Evolutionary conservation across 2,329 filamentous ascomycete species (phyloP).

Genomic region (Stachybotrys chlorohalonatus): DNA sequence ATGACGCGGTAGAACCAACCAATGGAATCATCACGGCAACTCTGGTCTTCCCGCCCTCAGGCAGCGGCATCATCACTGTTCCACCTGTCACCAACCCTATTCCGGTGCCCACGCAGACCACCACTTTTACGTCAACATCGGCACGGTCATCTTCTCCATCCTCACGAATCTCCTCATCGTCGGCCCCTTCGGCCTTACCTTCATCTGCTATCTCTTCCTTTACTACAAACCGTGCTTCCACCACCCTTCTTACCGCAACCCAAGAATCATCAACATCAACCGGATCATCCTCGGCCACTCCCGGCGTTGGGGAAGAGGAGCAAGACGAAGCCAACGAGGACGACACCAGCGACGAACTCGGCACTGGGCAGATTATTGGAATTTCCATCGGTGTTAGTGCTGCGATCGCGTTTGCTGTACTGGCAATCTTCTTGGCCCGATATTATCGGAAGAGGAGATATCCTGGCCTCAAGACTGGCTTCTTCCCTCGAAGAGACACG

Average conservation of each 20-base stretch:
- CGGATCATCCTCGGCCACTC: not conserved
- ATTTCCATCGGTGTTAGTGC: slow-evolving; percentile 47
- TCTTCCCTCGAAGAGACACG: slow-evolving; percentile 27
- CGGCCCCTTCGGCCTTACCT: not conserved
- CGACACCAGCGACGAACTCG: slow-evolving; percentile 10
- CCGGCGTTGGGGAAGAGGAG: slow-evolving; percentile 1
- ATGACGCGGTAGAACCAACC: slow-evolving; percentile 44
- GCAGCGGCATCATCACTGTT: slow-evolving; percentile 18
- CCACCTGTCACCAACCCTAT: slow-evolving; percentile 9
- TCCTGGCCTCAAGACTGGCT: slow-evolving; percentile 25
- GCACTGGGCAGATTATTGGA: slow-evolving; percentile 42
- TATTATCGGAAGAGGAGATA: slow-evolving; percentile 29
- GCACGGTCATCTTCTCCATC: not conserved
- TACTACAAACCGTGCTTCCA: not conserved
- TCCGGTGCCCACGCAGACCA: slow-evolving; percentile 6
- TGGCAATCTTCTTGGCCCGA: slow-evolving; percentile 35
- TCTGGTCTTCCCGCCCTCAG: slow-evolving; percentile 26
- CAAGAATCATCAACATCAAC: not conserved
- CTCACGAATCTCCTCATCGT: not conserved
- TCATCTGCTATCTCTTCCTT: not conserved
- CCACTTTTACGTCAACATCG: slow-evolving; percentile 7
- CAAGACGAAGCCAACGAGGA: slow-evolving; percentile 6
- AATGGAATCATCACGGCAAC: slow-evolving; percentile 51
- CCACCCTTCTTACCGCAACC: not conserved
- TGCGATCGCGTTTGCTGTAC: slow-evolving; percentile 37